These are phyloP conservation scores for Diaporthe citrichinensis DNA, from an alignment of 2,329 filamentous ascomycete species.

Conservation along the genomic window DNA sequence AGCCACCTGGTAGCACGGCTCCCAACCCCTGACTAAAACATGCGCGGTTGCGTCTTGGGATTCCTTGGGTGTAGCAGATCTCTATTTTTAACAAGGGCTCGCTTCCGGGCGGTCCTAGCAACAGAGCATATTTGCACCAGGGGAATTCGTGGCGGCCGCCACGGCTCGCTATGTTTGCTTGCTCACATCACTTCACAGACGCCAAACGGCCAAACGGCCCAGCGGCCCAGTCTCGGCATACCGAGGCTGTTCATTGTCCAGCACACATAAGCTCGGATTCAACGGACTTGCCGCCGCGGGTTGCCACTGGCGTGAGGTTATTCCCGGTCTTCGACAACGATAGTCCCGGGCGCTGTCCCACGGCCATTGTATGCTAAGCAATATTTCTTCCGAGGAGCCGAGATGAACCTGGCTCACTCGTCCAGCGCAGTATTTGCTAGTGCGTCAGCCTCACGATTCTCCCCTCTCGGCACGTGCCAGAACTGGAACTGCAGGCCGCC, in stretches of 20 bases:
- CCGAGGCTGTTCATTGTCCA: background rate
- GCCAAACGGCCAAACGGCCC: too few relatives aligned
- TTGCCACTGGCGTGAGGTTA: slow-evolving; percentile 7
- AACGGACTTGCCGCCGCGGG: background rate
- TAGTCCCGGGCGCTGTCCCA: background rate
- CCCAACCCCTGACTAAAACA: slow-evolving; percentile 34
- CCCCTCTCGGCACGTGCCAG: slow-evolving; percentile 41
- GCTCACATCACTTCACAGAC: background rate
- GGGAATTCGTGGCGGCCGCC: slow-evolving; percentile 1
- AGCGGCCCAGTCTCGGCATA: background rate
- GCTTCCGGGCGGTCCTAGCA: slow-evolving; percentile 15
- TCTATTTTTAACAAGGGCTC: slow-evolving; percentile 36
- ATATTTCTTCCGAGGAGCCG: background rate
- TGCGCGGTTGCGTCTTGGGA: slow-evolving; percentile 14
- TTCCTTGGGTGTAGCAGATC: slow-evolving; percentile 25
- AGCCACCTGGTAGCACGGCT: slow-evolving; percentile 24
- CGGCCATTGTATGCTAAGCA: background rate
- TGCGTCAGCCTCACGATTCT: slow-evolving; percentile 42
- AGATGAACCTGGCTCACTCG: slow-evolving; percentile 5
- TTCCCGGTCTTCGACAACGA: slow-evolving; percentile 3
- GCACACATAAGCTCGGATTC: background rate
- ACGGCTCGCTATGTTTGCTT: background rate
- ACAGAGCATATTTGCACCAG: slow-evolving; percentile 7
- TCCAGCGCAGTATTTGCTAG: slow-evolving; percentile 40
- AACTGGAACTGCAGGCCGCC: slow-evolving; percentile 41